Evolutionary conservation across 805 yeast species (phyloP).

Genomic region (Maudiozyma serrabonitensis): DNA sequence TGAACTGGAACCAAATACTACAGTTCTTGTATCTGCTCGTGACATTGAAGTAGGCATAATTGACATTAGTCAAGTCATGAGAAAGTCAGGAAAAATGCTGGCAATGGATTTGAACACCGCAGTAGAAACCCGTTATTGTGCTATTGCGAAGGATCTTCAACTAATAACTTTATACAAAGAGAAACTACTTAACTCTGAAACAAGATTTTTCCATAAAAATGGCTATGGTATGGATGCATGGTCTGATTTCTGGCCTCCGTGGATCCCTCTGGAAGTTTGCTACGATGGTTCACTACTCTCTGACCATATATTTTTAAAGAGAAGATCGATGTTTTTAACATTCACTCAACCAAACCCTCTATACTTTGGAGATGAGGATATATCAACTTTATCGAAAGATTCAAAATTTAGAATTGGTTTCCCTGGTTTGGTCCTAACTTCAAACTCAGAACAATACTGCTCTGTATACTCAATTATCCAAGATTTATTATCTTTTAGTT

Average conservation of each 20-base stretch:
- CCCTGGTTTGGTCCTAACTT: constrained; percentile 42
- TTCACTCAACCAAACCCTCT: constrained; percentile 44
- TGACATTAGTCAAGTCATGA: constrained; percentile 33
- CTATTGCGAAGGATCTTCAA: constrained; percentile 46
- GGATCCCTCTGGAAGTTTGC: constrained; percentile 55
- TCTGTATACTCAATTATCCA: constrained; percentile 41
- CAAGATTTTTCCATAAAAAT: constrained; percentile 17
- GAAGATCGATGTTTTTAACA: constrained; percentile 43
- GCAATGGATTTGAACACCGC: constrained; percentile 28
- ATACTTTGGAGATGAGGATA: constrained; percentile 31
- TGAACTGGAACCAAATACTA: constrained; percentile 36
- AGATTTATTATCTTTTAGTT: constrained; percentile 33
- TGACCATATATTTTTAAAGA: constrained; percentile 39
- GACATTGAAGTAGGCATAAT: constrained; percentile 51
- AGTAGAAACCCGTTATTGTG: constrained; percentile 49
- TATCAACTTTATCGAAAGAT: constrained; percentile 18
- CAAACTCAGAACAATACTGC: constrained; percentile 49
- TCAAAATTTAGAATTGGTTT: constrained; percentile 28
- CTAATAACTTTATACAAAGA: constrained; percentile 40
- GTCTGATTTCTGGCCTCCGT: constrained; percentile 50
- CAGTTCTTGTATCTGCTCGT: constrained; percentile 44
- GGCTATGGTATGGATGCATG: constrained; percentile 23
- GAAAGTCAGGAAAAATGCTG: constrained; percentile 20
- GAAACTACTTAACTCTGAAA: constrained; percentile 25
- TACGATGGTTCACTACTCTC: constrained; percentile 37